A percentile compares a stretch with the other conserved stretches of the same genome.
These are phyloP conservation scores for Castanea crenata DNA, from an alignment of 306 rosid species.

Conservation along the genomic window DNA sequence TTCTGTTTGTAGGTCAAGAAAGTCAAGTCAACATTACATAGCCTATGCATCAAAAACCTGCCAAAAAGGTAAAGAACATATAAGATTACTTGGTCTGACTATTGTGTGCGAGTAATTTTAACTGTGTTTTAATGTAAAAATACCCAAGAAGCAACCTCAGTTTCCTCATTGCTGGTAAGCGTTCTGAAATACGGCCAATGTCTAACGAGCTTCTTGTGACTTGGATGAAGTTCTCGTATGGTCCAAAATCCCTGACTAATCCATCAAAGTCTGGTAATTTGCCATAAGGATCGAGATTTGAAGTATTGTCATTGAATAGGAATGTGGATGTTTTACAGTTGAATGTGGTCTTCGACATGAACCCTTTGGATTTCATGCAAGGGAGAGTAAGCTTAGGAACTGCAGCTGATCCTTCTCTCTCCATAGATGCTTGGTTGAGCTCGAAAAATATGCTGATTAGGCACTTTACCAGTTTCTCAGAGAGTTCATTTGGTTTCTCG, in stretches of 20 bases:
- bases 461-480: slow-evolving; percentile 75
- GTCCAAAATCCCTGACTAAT: slow-evolving; percentile 61
- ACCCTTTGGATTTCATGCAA: slow-evolving; percentile 67
- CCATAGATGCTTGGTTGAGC: slow-evolving; percentile 53
- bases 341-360: slow-evolving; percentile 55
- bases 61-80: not conserved
- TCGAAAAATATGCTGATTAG: slow-evolving; percentile 69
- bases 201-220: slow-evolving; percentile 57
- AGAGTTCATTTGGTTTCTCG: slow-evolving; percentile 72
- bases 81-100: not conserved
- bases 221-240: slow-evolving; percentile 75
- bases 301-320: slow-evolving; percentile 47
- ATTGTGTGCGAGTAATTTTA: not conserved
- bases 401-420: slow-evolving; percentile 56
- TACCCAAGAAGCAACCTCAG: slow-evolving; percentile 46
- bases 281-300: slow-evolving; percentile 62
- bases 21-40: slow-evolving; percentile 62
- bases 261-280: slow-evolving; percentile 61
- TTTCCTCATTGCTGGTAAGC: slow-evolving; percentile 45
- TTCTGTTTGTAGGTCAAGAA: slow-evolving; percentile 82
- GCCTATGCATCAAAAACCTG: slow-evolving; percentile 65
- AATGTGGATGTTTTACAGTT: slow-evolving; percentile 62
- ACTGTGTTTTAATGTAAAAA: not conserved
- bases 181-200: slow-evolving; percentile 41
- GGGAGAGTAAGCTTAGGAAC: slow-evolving; percentile 60